phyloP scores from a whole-genome alignment of 106 monocot genomes.

The Dendrobium catenatum region DNA sequence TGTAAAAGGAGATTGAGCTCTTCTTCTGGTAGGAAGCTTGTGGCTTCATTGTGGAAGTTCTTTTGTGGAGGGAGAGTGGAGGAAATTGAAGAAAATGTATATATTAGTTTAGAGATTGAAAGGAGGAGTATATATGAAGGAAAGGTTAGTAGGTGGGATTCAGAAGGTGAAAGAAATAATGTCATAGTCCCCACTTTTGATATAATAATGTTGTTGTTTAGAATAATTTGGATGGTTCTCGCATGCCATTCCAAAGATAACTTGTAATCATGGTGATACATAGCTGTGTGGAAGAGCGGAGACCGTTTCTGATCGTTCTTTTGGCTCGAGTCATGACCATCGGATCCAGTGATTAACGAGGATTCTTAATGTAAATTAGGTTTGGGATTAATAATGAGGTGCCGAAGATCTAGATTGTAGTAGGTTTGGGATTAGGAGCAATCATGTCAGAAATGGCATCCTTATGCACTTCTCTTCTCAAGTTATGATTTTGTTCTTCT shows the following conservation, averaged over 20 bases:
- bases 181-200: background rate
- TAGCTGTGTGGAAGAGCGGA: background rate
- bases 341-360: too few species aligned
- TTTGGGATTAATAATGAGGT: too few species aligned
- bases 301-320: background rate
- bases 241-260: slow-evolving; percentile 3
- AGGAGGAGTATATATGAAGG: slow-evolving; percentile 3
- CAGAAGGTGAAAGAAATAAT: slow-evolving; percentile 2
- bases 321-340: background rate
- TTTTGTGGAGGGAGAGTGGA: background rate
- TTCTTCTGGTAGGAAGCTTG: slow-evolving; percentile 15
- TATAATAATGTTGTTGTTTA: slow-evolving; percentile 1
- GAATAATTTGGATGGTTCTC: slow-evolving; percentile 3
- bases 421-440: too few species aligned
- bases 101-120: background rate
- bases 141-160: slow-evolving; percentile 6
- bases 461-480: too few species aligned
- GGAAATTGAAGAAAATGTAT: background rate
- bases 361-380: too few species aligned
- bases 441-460: too few species aligned
- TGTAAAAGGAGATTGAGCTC: slow-evolving; percentile 24
- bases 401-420: too few species aligned
- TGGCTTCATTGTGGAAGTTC: background rate
- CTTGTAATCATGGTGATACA: background rate
- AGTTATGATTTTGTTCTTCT: too few species aligned